Evolutionary conservation across 305 asterid genomes (phyloP).

Genomic region (Fraxinus floribunda): DNA sequence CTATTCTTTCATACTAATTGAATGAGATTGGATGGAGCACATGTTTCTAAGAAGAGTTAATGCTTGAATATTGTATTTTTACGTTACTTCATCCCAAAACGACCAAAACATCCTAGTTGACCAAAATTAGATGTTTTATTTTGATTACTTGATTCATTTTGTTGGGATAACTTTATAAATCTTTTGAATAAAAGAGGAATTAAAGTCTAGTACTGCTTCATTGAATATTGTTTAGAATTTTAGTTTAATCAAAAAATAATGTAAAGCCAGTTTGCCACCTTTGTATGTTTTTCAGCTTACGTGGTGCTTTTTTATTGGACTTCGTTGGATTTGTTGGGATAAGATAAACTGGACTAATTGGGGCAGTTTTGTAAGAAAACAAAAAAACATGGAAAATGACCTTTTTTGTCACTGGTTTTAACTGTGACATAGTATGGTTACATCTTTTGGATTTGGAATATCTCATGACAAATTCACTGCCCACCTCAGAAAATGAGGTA

Average conservation of each 20-base stretch:
- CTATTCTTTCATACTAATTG: neutral
- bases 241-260: neutral
- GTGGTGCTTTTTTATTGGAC: constrained; percentile 22
- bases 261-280: neutral
- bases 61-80: neutral
- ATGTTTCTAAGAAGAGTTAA: neutral
- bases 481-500: neutral
- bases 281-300: neutral
- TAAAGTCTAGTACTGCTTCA: neutral
- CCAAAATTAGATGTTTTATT: neutral
- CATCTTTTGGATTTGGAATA: neutral
- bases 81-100: neutral
- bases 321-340: constrained; percentile 21
- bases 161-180: neutral
- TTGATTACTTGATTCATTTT: neutral
- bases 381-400: constrained; percentile 14
- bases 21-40: neutral
- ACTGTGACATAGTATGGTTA: neutral
- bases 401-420: constrained; percentile 9
- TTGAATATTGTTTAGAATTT: neutral
- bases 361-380: constrained; percentile 9
- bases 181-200: neutral
- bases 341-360: constrained; percentile 13
- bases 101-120: neutral
- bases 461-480: neutral